phyloP scores from a whole-genome alignment of 129 eudicot genomes.

The Pseudognaphalium luteoalbum region DNA sequence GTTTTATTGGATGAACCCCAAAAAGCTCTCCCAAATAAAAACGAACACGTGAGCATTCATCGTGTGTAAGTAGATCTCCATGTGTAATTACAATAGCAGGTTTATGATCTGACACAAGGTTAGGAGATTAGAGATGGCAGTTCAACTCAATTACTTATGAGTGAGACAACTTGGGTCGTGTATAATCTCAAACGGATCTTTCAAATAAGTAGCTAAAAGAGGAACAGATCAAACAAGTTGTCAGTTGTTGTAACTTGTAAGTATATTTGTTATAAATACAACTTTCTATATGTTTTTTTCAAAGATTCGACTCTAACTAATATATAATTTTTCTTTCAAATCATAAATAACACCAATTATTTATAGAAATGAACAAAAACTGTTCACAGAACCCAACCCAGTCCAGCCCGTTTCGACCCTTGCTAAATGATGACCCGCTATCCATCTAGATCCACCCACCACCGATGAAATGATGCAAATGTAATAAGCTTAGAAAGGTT shows the following conservation, averaged over 20 bases:
- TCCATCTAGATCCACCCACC: not conserved
- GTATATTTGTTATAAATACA: not conserved
- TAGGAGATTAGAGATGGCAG: not conserved
- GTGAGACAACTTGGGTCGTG: not conserved
- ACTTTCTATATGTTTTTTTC: not conserved
- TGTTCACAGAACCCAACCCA: not conserved
- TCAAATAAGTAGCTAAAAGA: not conserved
- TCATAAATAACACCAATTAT: not conserved
- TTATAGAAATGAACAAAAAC: not conserved
- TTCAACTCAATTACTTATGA: not conserved
- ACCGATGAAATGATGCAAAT: not conserved
- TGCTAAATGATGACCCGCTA: not conserved
- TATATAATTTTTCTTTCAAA: not conserved
- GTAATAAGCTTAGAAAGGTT: slow-evolving; percentile 3
- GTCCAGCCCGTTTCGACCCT: not conserved
- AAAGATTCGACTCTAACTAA: not conserved
- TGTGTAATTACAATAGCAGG: slow-evolving; percentile 87
- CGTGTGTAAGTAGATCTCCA: slow-evolving; percentile 71
- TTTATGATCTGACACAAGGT: slow-evolving; percentile 64
- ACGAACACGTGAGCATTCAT: slow-evolving; percentile 66
- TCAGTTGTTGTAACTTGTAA: too few relatives aligned
- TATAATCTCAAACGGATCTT: not conserved
- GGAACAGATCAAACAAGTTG: too few relatives aligned
- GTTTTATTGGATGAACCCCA: slow-evolving; percentile 64
- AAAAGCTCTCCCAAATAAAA: slow-evolving; percentile 64